Percentiles rank a stretch among this genome's conserved stretches.
Evolutionary conservation across 2,329 filamentous ascomycete species (phyloP).

Genomic region (Ophiocordyceps camponoti-floridani): DNA sequence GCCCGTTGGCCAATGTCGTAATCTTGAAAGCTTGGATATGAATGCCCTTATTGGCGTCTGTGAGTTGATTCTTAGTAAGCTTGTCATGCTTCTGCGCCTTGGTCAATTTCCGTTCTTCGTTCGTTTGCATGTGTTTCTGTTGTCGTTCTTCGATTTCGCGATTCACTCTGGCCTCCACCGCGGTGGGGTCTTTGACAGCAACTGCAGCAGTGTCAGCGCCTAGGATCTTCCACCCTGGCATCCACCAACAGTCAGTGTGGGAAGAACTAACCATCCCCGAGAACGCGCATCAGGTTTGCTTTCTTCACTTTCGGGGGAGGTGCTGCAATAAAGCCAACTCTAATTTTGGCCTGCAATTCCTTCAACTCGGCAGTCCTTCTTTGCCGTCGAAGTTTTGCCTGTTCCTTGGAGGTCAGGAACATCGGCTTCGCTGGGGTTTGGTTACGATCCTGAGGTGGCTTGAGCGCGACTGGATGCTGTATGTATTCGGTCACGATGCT

Average conservation of each 20-base stretch:
- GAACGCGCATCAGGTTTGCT: constrained; percentile 90
- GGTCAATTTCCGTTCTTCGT: constrained; percentile 72
- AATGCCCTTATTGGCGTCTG: constrained; percentile 75
- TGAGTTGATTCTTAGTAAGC: constrained; percentile 62
- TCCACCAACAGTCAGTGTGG: background rate
- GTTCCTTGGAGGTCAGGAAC: constrained; percentile 81
- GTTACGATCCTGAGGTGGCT: constrained; percentile 80
- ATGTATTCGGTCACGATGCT: constrained; percentile 81
- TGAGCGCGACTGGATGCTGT: constrained; percentile 79
- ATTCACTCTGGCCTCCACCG: constrained; percentile 87
- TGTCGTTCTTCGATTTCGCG: constrained; percentile 78
- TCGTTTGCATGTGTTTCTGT: constrained; percentile 57
- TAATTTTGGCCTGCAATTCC: constrained; percentile 90
- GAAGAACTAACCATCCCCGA: constrained; percentile 51
- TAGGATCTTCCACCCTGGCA: background rate
- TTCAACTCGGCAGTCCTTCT: constrained; percentile 84
- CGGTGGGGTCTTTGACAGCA: constrained; percentile 86
- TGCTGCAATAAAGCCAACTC: constrained; percentile 74
- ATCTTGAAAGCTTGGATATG: constrained; percentile 80
- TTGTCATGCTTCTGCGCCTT: constrained; percentile 82
- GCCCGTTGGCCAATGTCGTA: constrained; percentile 73
- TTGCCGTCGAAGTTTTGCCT: constrained; percentile 77
- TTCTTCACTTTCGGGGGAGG: constrained; percentile 94
- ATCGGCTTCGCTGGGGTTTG: constrained; percentile 68
- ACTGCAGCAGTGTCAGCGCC: constrained; percentile 7